Percentiles rank a stretch among this genome's conserved stretches.
Conservation (phyloP, 495 filamentous ascomycete genomes). For the Aspergillus heteromorphus region DNA sequence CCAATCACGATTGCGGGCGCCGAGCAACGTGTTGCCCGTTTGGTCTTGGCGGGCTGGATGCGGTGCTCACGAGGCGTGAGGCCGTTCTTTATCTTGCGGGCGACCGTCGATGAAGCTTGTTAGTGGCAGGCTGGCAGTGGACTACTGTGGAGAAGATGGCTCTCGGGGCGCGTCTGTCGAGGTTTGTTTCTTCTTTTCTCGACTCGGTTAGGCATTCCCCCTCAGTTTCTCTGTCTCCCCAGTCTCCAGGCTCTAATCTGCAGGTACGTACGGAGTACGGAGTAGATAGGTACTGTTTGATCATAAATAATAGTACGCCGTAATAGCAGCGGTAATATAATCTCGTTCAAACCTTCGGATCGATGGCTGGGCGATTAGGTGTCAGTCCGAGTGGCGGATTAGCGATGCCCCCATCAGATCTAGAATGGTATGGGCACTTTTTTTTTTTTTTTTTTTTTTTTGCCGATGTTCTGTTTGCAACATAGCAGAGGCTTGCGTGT, state of each 20-base stretch:
- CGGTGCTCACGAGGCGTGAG: slow-evolving; percentile 3
- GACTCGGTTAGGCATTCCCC: slow-evolving; percentile 1
- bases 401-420: background rate
- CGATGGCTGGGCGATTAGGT: background rate
- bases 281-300: too few relatives aligned
- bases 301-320: too few relatives aligned
- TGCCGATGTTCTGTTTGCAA: background rate
- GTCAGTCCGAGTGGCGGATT: background rate
- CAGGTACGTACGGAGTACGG: background rate
- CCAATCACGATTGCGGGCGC: background rate
- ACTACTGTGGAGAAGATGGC: background rate
- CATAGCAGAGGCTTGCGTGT: background rate
- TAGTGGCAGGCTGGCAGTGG: too few relatives aligned
- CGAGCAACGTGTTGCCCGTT: slow-evolving; percentile 2
- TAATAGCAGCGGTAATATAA: background rate
- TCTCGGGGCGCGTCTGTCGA: background rate
- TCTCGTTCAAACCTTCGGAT: background rate
- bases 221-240: too few relatives aligned
- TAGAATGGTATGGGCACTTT: background rate
- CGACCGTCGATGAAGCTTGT: slow-evolving; percentile 7
- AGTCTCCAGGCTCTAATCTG: too few relatives aligned
- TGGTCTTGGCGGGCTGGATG: background rate
- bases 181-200: background rate
- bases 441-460: too few relatives aligned
- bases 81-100: background rate